A percentile compares a stretch with the other conserved stretches of the same genome.
These are phyloP conservation scores for Symbiodinium pilosum DNA, from an alignment of 73 alveolate genomes.

Conservation along the genomic window DNA sequence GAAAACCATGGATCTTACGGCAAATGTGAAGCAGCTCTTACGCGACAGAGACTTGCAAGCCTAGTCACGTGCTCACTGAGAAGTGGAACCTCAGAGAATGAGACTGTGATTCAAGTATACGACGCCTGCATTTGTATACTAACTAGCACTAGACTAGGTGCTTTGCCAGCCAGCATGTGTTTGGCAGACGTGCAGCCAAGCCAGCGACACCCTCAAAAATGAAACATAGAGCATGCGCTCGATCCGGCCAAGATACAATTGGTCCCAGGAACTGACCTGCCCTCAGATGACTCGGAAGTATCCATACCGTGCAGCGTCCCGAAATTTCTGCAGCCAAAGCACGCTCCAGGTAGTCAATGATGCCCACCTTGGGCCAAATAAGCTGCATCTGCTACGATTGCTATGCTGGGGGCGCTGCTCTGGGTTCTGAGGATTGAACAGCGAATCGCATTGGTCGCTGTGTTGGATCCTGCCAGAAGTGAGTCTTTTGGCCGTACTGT, in stretches of 20 bases:
- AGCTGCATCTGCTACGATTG: no score
- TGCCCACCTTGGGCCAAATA: not conserved
- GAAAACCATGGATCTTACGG: no score
- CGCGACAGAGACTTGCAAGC: no score
- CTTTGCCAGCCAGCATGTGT: no score
- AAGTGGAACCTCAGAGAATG: not conserved
- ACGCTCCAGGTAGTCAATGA: constrained; percentile 22
- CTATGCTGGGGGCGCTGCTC: not conserved
- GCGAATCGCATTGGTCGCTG: not conserved
- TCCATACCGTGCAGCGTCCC: no score
- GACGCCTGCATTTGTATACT: not conserved
- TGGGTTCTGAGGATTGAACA: not conserved
- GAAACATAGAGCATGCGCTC: no score
- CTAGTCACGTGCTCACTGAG: constrained; percentile 21
- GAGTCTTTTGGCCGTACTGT: no score
- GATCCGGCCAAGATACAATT: not conserved
- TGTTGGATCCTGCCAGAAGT: not conserved
- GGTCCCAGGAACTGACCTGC: not conserved
- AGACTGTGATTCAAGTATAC: no score
- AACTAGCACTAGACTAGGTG: no score
- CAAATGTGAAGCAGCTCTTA: no score
- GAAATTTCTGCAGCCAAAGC: not conserved
- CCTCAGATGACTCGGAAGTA: not conserved
- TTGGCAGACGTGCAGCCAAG: no score
- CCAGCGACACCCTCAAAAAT: no score